Percentiles rank a stretch among this genome's conserved stretches.
phyloP scores from a whole-genome alignment of 1,284 basidiomycete species.

The Leccinum insolens region DNA sequence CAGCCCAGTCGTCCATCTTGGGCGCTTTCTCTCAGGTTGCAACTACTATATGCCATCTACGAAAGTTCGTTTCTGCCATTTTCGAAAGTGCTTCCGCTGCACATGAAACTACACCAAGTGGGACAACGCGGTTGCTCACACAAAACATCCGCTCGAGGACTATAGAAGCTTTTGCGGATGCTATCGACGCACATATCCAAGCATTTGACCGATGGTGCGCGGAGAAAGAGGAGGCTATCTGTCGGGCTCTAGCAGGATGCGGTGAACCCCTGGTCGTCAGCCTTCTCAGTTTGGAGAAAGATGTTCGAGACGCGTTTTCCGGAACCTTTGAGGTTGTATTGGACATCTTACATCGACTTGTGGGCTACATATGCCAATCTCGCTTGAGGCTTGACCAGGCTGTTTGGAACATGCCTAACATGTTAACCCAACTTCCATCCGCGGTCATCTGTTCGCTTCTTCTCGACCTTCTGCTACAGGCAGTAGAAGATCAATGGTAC shows the following conservation, averaged over 20 bases:
- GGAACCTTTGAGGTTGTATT: constrained; percentile 58
- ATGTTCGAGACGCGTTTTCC: constrained; percentile 58
- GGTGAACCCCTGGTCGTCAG: constrained; percentile 57
- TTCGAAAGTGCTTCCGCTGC: constrained; percentile 36
- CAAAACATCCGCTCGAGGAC: constrained; percentile 52
- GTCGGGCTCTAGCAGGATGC: constrained; percentile 51
- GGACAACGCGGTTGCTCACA: constrained; percentile 21
- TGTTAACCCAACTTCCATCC: constrained; percentile 49
- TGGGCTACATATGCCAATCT: constrained; percentile 32
- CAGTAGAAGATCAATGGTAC: constrained; percentile 55
- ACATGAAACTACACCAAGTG: constrained; percentile 23
- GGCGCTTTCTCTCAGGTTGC: constrained; percentile 55
- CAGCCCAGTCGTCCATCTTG: constrained; percentile 66
- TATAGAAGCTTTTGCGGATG: constrained; percentile 80
- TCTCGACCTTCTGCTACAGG: constrained; percentile 63
- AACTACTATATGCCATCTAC: constrained; percentile 61
- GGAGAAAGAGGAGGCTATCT: constrained; percentile 65
- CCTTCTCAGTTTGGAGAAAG: constrained; percentile 64
- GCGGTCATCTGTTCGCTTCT: constrained; percentile 54
- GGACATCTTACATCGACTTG: constrained; percentile 42
- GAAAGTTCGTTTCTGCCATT: constrained; percentile 56
- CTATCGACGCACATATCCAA: constrained; percentile 61
- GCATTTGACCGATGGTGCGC: constrained; percentile 73
- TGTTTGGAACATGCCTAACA: constrained; percentile 45
- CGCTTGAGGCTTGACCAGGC: constrained; percentile 31